Evolutionary conservation across 345 rosid genomes (phyloP), one percentile per base, ranked within the genome.

Genomic region (Viola odorata): DNA sequence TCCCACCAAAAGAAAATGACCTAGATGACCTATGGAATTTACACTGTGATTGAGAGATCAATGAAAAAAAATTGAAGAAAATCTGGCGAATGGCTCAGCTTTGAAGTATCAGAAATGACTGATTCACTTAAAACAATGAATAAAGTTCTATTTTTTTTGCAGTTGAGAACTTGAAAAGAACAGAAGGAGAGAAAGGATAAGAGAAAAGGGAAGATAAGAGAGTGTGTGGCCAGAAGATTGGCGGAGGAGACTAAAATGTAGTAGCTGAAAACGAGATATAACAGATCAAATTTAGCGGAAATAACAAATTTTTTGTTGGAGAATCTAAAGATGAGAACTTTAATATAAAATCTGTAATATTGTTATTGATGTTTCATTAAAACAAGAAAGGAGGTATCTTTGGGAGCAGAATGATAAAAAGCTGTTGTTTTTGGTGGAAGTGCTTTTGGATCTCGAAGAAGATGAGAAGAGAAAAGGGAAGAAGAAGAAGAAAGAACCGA

Each of bases 211-310:
- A 42, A 67, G 39, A 63, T 5, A 50, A 38, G 45, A 64, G 41
- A 60, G 41, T 37, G 50, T 59, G 68, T 53, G 61, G 64, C 73
- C 71, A 69, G 57, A 69, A 47, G 17, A 50, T 47, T 14, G 66
- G 73, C 65, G 70, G 69, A 63, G 60, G 38, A 53, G 67, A 58
- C 71, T 58, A 73, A 77, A 69, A 68, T 57, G 64, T 50, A 61
- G 75, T 12, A 77, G 78, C 72, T 68, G 63, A 57, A 54, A 61
- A 59, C 50, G 23, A 63, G 55, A 51, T 66, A 53, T 49, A 8
- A 36, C 51, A 44, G 69, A 76, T 71, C 70, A 59, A 59, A 38
- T 11, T 5, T 7, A 37, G 61, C 67, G 44, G 45, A 75, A 45
- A 40, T 41, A 37, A 63, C 66, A 39, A 50, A 56, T 50, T 55